These are phyloP conservation scores for Fusarium dimerum DNA, from an alignment of 2,329 filamentous ascomycete genomes.

Conservation along the genomic window DNA sequence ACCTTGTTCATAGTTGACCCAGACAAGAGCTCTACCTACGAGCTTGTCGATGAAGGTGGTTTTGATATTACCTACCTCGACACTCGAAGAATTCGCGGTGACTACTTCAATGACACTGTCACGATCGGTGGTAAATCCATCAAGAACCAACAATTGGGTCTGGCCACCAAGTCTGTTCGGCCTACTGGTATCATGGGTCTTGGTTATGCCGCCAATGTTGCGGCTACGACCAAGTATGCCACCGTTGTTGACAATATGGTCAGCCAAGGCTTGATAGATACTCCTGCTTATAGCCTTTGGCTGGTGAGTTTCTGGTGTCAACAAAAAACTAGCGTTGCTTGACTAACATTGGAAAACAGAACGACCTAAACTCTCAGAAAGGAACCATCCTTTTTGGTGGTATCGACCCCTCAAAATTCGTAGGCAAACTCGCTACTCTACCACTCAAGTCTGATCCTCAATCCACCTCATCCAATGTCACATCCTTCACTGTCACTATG, in stretches of 20 bases:
- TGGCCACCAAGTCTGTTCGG: conserved; percentile 50
- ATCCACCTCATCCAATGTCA: conserved; percentile 43
- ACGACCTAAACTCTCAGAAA: conserved; percentile 64
- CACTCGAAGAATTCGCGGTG: conserved; percentile 52
- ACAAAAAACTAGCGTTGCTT: background rate
- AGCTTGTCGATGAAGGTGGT: conserved; percentile 41
- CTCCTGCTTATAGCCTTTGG: conserved; percentile 70
- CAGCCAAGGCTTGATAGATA: conserved; percentile 60
- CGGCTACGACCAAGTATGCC: conserved; percentile 45
- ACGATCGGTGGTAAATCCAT: conserved; percentile 50
- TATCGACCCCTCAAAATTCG: conserved; percentile 73
- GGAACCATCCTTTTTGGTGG: conserved; percentile 79
- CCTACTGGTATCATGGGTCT: conserved; percentile 60
- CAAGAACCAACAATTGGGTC: conserved; percentile 55
- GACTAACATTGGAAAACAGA: conserved; percentile 24
- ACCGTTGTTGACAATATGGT: conserved; percentile 68
- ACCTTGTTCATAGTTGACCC: conserved; percentile 38
- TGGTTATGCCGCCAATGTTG: conserved; percentile 55
- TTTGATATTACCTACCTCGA: conserved; percentile 66
- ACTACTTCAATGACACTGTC: conserved; percentile 60
- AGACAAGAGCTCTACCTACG: conserved; percentile 49
- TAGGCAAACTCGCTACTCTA: conserved; percentile 47
- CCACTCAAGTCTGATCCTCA: conserved; percentile 49
- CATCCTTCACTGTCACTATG: conserved; percentile 37
- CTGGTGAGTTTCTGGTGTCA: conserved; percentile 42